Percentiles rank a stretch among this genome's conserved stretches.
Conservation (phyloP, 1,284 basidiomycete genomes). For the Ceratobasidium sp. region DNA sequence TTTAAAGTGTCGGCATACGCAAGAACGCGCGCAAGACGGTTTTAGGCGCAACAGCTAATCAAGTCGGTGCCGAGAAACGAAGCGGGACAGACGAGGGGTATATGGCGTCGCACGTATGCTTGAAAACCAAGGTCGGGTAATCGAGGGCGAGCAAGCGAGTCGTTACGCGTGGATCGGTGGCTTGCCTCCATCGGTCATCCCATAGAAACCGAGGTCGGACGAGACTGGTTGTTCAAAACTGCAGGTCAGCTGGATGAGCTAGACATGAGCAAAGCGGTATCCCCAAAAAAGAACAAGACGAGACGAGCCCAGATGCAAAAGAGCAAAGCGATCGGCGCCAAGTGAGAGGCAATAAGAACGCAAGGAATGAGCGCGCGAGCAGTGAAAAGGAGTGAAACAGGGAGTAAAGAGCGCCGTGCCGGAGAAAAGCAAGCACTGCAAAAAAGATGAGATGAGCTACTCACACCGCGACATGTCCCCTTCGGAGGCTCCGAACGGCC, state of each 20-base stretch:
- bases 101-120: conserved; percentile 20
- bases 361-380: conserved; percentile 50
- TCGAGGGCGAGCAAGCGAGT: conserved; percentile 11
- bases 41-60: conserved; percentile 5
- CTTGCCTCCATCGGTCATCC: conserved; percentile 40
- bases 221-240: conserved; percentile 66
- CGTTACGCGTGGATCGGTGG: conserved; percentile 26
- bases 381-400: conserved; percentile 34
- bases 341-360: no score
- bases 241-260: conserved; percentile 49
- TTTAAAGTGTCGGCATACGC: conserved; percentile 33
- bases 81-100: conserved; percentile 31
- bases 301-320: no score
- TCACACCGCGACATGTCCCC: conserved; percentile 46
- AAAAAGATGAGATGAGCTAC: conserved; percentile 44
- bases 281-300: conserved; percentile 22
- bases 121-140: no score
- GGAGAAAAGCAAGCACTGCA: conserved; percentile 45
- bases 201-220: conserved; percentile 81
- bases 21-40: conserved; percentile 18
- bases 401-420: conserved; percentile 39
- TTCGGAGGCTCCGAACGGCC: conserved; percentile 35
- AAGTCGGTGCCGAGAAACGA: conserved; percentile 17
- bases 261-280: conserved; percentile 40
- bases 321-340: conserved; percentile 23